Evolutionary conservation across 257 asterid genomes (phyloP).

Genomic region (Gentiana macrophylla): DNA sequence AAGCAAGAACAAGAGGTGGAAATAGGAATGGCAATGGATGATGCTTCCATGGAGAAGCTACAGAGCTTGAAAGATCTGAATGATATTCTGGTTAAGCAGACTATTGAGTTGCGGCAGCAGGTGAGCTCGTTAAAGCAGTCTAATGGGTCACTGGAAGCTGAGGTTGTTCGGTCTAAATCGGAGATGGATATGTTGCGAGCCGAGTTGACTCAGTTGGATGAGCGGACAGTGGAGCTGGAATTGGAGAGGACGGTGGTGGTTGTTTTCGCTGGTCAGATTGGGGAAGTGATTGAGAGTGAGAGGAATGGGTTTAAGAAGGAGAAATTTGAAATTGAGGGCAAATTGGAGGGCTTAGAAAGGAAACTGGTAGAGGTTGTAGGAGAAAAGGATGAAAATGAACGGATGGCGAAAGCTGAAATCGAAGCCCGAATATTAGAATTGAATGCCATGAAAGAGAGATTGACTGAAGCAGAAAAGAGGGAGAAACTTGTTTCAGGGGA

Average conservation of each 20-base stretch:
- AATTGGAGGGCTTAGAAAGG: conserved; percentile 32
- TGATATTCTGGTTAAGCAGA: conserved; percentile 50
- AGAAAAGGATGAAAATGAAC: conserved; percentile 25
- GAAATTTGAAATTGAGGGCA: conserved; percentile 9
- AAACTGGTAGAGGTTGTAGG: conserved; percentile 25
- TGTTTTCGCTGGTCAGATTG: conserved; percentile 23
- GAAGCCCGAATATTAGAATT: conserved; percentile 28
- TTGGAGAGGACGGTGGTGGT: conserved; percentile 45
- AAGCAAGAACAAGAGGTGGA: background rate
- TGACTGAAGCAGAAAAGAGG: conserved; percentile 33
- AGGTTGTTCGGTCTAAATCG: conserved; percentile 37
- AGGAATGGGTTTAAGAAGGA: conserved; percentile 10
- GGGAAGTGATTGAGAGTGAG: conserved; percentile 27
- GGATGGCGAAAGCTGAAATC: conserved; percentile 24
- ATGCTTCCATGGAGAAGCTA: conserved; percentile 5
- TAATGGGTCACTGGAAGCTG: conserved; percentile 33
- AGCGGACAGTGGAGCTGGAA: conserved; percentile 35
- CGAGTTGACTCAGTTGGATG: conserved; percentile 38
- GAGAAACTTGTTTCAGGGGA: conserved; percentile 21
- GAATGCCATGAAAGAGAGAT: conserved; percentile 17
- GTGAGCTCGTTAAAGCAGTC: conserved; percentile 42
- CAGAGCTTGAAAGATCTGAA: conserved; percentile 46
- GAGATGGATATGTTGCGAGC: conserved; percentile 31
- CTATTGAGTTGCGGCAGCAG: conserved; percentile 54
- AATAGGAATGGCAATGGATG: conserved; percentile 2